Evolutionary conservation across 371 early-diverging fungal species (phyloP).

Genomic region (Blastocladiella emersonii): DNA sequence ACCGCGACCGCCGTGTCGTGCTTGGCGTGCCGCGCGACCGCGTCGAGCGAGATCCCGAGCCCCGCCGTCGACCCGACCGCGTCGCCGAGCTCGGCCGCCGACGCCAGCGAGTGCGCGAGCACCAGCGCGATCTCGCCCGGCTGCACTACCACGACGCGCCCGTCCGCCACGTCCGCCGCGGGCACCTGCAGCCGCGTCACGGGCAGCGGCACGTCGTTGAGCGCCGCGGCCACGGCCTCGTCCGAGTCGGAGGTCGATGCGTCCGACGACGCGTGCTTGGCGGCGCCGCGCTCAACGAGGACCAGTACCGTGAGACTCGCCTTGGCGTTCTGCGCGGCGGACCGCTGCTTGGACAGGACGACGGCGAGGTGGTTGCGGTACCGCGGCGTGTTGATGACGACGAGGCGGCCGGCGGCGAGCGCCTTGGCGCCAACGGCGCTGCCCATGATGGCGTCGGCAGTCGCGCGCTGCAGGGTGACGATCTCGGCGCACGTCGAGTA

Average conservation of each 20-base stretch:
- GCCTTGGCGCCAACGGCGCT: constrained; percentile 47
- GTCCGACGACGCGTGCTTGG: constrained; percentile 1
- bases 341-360: constrained; percentile 25
- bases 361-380: constrained; percentile 54
- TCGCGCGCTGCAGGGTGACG: not conserved
- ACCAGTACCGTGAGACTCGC: constrained; percentile 31
- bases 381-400: constrained; percentile 52
- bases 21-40: not conserved
- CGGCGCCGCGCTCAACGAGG: constrained; percentile 13
- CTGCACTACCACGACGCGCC: not conserved
- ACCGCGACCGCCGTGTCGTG: not conserved
- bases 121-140: not conserved
- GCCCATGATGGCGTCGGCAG: constrained; percentile 20
- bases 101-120: not conserved
- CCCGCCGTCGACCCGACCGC: not conserved
- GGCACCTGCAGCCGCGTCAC: not conserved
- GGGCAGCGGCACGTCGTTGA: not conserved
- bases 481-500: constrained; percentile 52
- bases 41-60: not conserved
- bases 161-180: not conserved
- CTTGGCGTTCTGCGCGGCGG: constrained; percentile 4
- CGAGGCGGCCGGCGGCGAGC: constrained; percentile 49
- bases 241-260: too few species aligned
- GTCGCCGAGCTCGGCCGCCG: not conserved
- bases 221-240: not conserved